Evolutionary conservation across 2,329 filamentous ascomycete species (phyloP).

Genomic region (Pezicula rhizophila): DNA sequence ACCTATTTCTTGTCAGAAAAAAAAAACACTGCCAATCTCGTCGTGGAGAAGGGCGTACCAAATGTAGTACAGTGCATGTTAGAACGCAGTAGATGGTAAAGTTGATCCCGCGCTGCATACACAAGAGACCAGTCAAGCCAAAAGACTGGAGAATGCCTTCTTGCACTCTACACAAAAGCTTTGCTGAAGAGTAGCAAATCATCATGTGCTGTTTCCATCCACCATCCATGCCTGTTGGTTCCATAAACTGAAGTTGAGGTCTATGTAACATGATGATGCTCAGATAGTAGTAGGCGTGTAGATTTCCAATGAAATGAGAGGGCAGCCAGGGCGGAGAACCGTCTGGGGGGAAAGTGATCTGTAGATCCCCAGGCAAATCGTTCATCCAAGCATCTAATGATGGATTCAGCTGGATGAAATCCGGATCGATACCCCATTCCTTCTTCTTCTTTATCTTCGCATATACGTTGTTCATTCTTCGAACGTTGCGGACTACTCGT

Average conservation of each 20-base stretch:
- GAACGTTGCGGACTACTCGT: conserved; percentile 70
- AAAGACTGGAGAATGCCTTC: conserved; percentile 74
- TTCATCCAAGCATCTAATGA: conserved; percentile 70
- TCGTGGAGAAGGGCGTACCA: conserved; percentile 54
- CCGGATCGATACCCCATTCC: conserved; percentile 82
- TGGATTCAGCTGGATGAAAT: conserved; percentile 74
- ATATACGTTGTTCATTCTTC: conserved; percentile 70
- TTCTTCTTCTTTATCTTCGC: conserved; percentile 66
- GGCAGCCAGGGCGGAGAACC: conserved; percentile 78
- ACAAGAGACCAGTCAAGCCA: conserved; percentile 74
- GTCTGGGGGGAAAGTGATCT: conserved; percentile 70
- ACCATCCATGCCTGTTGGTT: conserved; percentile 62
- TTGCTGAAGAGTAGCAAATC: conserved; percentile 78
- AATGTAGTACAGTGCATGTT: conserved; percentile 85
- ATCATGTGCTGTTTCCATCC: conserved; percentile 86
- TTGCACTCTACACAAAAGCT: conserved; percentile 77
- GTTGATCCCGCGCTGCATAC: conserved; percentile 90
- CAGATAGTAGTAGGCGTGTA: conserved; percentile 85
- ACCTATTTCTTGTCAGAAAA: conserved; percentile 48
- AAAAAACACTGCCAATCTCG: conserved; percentile 1
- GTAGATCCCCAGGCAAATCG: conserved; percentile 72
- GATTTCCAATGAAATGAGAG: conserved; percentile 81
- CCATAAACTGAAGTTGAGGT: conserved; percentile 75
- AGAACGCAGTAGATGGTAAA: conserved; percentile 92
- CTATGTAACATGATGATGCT: conserved; percentile 81